Evolutionary conservation across 768 basidiomycete species (phyloP).

Genomic region (Trametes elegans): DNA sequence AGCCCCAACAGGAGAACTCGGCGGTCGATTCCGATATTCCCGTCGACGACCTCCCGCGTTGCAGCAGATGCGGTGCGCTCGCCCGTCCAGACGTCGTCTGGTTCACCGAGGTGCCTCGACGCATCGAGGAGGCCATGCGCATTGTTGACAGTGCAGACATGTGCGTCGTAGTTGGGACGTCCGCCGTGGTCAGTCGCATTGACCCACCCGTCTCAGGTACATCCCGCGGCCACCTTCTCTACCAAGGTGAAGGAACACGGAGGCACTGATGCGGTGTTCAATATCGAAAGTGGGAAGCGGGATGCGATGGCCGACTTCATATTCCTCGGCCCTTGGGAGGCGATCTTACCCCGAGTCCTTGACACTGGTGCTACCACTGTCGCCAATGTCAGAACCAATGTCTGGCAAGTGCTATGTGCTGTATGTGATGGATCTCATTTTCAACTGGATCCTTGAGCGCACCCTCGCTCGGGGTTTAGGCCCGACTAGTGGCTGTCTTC

Average conservation of each 20-base stretch:
- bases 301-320: constrained; percentile 46
- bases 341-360: constrained; percentile 39
- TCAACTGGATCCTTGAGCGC: no score
- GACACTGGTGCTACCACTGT: no score
- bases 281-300: constrained; percentile 29
- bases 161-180: constrained; percentile 38
- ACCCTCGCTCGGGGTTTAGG: no score
- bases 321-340: constrained; percentile 49
- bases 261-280: constrained; percentile 37
- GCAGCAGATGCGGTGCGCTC: constrained; percentile 31
- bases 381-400: no score
- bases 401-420: no score
- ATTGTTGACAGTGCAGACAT: constrained; percentile 32
- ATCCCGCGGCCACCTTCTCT: constrained; percentile 34
- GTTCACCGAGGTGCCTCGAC: constrained; percentile 36
- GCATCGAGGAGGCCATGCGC: constrained; percentile 28
- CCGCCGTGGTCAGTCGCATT: constrained; percentile 29
- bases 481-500: no score
- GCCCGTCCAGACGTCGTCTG: constrained; percentile 38
- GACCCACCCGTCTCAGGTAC: constrained; percentile 23
- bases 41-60: constrained; percentile 29
- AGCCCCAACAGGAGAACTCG: background rate
- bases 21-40: constrained; percentile 23
- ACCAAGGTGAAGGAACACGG: constrained; percentile 26
- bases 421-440: no score